Base-by-base conservation (phyloP, 2,329 filamentous ascomycete species). In the Aspergillus candidus region DNA sequence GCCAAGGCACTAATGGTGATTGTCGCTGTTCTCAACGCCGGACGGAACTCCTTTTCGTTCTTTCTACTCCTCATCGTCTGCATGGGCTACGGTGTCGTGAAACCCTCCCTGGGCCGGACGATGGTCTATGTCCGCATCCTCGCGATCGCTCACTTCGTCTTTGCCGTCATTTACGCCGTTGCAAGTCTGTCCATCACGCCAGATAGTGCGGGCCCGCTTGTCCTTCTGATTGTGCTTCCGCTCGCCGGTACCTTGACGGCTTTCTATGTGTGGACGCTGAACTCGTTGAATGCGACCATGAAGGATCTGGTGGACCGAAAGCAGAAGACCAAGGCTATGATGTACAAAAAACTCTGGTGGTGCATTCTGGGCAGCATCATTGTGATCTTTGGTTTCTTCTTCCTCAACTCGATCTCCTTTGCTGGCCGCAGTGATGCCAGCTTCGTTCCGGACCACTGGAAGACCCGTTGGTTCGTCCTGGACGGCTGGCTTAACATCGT, bases 331-430 rank as follows among this genome's bases (percentile, higher is more conserved):
- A 98, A 98, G 66, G 88, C 90, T 38, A 69, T 80, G 68, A 98
- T 98, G 94, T 98, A 97, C 71, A 90, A 86, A 71, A 94, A 94
- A 67, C 80, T 98, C 11, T 98, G 94, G 90, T 98, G 90, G 90
- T 91, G 88, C 65, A 95, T 98, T 48, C 76, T 98, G 36, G 75
- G 80, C 51, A 94, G 86, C 64, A 94, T 98, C 62, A 72, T 97
- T 38, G 88, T 97, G 56, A 96, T 97, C 56, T 98, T 98, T 58
- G 89, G 78, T 45, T 98, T 98, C 73, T 96, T 98, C 76, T 97
- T 98, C 74, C 83, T 97, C 74, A 97, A 96, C 74, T 94, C 87
- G 56, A 89, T 96, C 68, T 88, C 87, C 1, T 95, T 98, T 64
- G 91, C 90, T 38, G 90, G 89, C 11, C 82, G 83, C 38, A 80